These are phyloP conservation scores for Epichloe hybrida DNA, from an alignment of 2,329 filamentous ascomycete genomes.

Conservation along the genomic window DNA sequence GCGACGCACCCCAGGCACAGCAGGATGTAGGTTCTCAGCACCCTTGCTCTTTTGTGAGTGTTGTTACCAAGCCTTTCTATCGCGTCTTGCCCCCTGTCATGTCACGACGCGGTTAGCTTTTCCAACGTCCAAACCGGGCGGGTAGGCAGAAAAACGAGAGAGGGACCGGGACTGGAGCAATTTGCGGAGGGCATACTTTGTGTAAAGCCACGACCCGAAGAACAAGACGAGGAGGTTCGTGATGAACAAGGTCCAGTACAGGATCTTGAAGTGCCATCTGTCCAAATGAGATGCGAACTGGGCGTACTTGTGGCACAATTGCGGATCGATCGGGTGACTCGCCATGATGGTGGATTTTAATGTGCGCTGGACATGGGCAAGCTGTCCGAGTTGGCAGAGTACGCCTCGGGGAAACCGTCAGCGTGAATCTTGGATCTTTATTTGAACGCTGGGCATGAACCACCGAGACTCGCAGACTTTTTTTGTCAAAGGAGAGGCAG, in stretches of 20 bases:
- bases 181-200: conserved; percentile 19
- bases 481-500: neutral
- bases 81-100: conserved; percentile 19
- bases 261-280: conserved; percentile 27
- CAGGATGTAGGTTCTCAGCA: conserved; percentile 28
- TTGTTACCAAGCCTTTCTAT: conserved; percentile 24
- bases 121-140: too few relatives aligned
- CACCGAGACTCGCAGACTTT: neutral
- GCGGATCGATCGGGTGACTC: conserved; percentile 10
- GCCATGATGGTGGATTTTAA: neutral
- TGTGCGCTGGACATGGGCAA: neutral
- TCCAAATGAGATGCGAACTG: conserved; percentile 29
- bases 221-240: conserved; percentile 31
- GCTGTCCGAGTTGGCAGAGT: too few relatives aligned
- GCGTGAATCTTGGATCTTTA: too few relatives aligned
- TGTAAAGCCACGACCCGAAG: conserved; percentile 28
- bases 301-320: conserved; percentile 27
- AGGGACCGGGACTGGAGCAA: neutral
- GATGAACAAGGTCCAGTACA: conserved; percentile 34
- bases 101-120: neutral
- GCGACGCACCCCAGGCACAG: conserved; percentile 31
- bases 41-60: conserved; percentile 18
- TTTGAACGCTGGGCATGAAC: neutral
- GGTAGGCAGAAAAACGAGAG: neutral
- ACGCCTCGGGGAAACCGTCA: too few relatives aligned